Percentiles rank a stretch among this genome's conserved stretches.
phyloP scores from a whole-genome alignment of 805 yeast species.

The Yarrowia bubula region DNA sequence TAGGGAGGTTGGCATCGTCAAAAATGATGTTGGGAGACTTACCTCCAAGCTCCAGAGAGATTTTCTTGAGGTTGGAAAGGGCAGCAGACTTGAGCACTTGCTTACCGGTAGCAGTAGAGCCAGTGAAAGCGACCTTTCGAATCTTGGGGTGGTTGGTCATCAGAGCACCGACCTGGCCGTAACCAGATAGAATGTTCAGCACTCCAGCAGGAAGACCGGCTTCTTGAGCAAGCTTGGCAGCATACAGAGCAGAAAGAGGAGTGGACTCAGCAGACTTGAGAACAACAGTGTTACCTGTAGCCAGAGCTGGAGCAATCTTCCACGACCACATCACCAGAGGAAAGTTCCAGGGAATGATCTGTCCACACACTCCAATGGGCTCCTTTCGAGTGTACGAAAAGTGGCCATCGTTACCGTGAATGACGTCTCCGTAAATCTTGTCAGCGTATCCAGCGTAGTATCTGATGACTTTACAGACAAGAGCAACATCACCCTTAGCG shows the following conservation, averaged over 20 bases:
- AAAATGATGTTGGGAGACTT: constrained; percentile 88
- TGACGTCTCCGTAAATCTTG: constrained; percentile 52
- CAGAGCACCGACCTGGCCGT: constrained; percentile 65
- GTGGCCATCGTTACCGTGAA: constrained; percentile 57
- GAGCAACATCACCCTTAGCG: constrained; percentile 50
- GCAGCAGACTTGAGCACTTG: constrained; percentile 73
- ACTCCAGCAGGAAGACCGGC: constrained; percentile 80
- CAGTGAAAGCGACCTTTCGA: constrained; percentile 89
- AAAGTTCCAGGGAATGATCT: constrained; percentile 72
- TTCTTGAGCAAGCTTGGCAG: constrained; percentile 55
- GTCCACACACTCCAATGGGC: constrained; percentile 65
- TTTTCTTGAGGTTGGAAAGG: constrained; percentile 69
- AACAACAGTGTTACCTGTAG: constrained; percentile 72
- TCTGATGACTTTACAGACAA: constrained; percentile 54
- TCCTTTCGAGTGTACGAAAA: constrained; percentile 69
- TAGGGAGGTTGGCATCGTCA: constrained; percentile 76
- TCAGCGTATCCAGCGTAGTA: constrained; percentile 78
- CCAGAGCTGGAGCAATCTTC: constrained; percentile 81
- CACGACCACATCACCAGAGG: constrained; percentile 72
- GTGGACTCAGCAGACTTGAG: constrained; percentile 75
- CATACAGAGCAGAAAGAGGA: constrained; percentile 63
- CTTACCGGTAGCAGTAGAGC: constrained; percentile 88
- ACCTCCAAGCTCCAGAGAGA: constrained; percentile 93
- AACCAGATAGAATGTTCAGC: constrained; percentile 67
- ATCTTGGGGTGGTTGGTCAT: constrained; percentile 62